Conservation (phyloP, 352 stramenopile genomes). For the Phytophthora syringae region DNA sequence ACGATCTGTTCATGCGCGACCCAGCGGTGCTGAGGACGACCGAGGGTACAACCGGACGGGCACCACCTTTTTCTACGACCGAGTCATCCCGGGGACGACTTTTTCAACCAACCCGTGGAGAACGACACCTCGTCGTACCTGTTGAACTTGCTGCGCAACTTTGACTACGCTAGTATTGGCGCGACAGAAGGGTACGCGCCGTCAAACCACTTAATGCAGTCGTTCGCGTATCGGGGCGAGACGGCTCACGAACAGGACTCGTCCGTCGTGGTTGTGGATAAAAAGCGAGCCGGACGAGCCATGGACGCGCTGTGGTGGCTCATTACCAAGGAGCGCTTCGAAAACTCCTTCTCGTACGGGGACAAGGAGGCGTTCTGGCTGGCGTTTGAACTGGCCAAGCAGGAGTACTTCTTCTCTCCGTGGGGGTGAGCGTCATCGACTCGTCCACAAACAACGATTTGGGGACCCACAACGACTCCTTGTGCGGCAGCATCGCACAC, state of each 20-base stretch:
- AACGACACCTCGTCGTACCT: conserved; percentile 49
- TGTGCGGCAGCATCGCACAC: conserved; percentile 49
- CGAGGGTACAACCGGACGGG: conserved; percentile 50
- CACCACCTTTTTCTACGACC: conserved; percentile 80
- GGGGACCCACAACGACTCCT: conserved; percentile 40
- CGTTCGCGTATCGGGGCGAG: conserved; percentile 49
- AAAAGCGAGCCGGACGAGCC: conserved; percentile 30
- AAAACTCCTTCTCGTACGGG: conserved; percentile 46
- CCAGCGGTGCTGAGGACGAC: conserved; percentile 44
- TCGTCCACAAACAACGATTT: conserved; percentile 48
- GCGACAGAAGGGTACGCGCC: conserved; percentile 33
- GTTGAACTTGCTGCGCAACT: conserved; percentile 39
- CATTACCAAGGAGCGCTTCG: conserved; percentile 40
- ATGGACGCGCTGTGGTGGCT: conserved; percentile 50
- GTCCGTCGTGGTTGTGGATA: conserved; percentile 61
- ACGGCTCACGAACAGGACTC: conserved; percentile 63
- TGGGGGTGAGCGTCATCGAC: conserved; percentile 49
- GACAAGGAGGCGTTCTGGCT: conserved; percentile 66
- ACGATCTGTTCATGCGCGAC: conserved; percentile 55
- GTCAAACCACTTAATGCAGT: conserved; percentile 46
- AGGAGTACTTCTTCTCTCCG: conserved; percentile 58
- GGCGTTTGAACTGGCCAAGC: conserved; percentile 55
- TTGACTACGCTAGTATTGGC: conserved; percentile 55
- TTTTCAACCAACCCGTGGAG: conserved; percentile 40
- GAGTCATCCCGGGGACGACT: conserved; percentile 42